Evolutionary conservation across 78 protist species (phyloP).

Genomic region (Tieghemostelium lacteum): DNA sequence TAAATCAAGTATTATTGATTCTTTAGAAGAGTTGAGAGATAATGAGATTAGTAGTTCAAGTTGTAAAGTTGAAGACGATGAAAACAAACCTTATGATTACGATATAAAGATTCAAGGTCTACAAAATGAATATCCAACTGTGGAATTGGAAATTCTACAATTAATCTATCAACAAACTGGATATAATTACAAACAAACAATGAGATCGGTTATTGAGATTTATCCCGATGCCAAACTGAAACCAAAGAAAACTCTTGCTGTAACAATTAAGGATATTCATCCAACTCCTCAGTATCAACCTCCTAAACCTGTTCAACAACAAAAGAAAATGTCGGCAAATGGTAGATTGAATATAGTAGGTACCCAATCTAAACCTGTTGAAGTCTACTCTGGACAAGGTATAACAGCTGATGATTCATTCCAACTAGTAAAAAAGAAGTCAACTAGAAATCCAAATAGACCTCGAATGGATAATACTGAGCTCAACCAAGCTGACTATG

Average conservation of each 20-base stretch:
- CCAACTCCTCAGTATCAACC: too few relatives aligned
- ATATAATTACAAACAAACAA: not conserved
- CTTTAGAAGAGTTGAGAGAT: not conserved
- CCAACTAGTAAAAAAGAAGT: slow-evolving; percentile 2
- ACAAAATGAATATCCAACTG: slow-evolving; percentile 22
- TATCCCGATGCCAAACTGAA: slow-evolving; percentile 10
- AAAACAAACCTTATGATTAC: not conserved
- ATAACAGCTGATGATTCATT: not conserved
- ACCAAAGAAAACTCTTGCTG: not conserved
- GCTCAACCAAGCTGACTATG: slow-evolving; percentile 10
- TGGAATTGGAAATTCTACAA: slow-evolving; percentile 9
- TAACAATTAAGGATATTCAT: too few relatives aligned
- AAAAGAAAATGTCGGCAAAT: not conserved
- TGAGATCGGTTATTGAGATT: slow-evolving; percentile 7
- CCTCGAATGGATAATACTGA: not conserved
- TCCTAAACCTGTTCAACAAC: not conserved
- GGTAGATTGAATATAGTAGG: slow-evolving; percentile 15
- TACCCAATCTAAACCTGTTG: not conserved
- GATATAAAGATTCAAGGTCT: slow-evolving; percentile 13
- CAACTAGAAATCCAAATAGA: too few relatives aligned
- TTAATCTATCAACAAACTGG: not conserved
- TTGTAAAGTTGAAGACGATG: not conserved
- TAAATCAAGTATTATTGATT: not conserved
- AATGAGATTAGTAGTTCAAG: not conserved
- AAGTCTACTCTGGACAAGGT: slow-evolving; percentile 6